Percentiles rank a stretch among this genome's conserved stretches.
phyloP scores from a whole-genome alignment of 2,329 filamentous ascomycete species.

The Stachybotrys echinatus region DNA sequence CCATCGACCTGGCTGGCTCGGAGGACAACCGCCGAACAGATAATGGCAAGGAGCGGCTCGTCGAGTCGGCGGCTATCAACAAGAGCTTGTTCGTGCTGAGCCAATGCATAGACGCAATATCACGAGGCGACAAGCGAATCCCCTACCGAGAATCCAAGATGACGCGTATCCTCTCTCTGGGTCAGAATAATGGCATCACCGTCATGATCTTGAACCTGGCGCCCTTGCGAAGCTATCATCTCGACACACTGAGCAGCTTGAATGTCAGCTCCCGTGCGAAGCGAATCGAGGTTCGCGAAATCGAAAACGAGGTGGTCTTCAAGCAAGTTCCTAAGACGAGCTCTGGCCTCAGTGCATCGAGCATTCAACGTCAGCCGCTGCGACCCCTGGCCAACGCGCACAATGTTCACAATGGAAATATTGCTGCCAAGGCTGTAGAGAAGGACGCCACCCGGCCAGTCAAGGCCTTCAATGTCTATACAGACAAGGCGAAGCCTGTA shows the following conservation, averaged over 20 bases:
- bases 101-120: constrained; percentile 93
- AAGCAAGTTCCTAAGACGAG: constrained; percentile 62
- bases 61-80: constrained; percentile 97
- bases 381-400: constrained; percentile 70
- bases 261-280: constrained; percentile 95
- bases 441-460: constrained; percentile 60
- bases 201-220: constrained; percentile 96
- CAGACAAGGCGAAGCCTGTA: constrained; percentile 58
- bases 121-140: constrained; percentile 67
- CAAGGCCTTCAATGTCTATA: constrained; percentile 84
- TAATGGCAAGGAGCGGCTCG: constrained; percentile 83
- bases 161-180: constrained; percentile 87
- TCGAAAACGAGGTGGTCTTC: constrained; percentile 92
- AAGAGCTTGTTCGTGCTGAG: constrained; percentile 93
- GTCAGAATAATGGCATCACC: constrained; percentile 91
- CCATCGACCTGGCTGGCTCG: constrained; percentile 91
- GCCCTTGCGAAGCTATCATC: constrained; percentile 84
- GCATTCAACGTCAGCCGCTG: constrained; percentile 65
- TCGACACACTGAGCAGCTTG: constrained; percentile 87
- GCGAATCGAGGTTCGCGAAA: constrained; percentile 91
- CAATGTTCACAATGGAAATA: constrained; percentile 61
- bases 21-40: constrained; percentile 94
- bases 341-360: constrained; percentile 30
- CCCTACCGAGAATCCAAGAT: constrained; percentile 96
- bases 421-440: constrained; percentile 29